A percentile compares a stretch with the other conserved stretches of the same genome.
Conservation (phyloP, 2,329 filamentous ascomycete species). For the Emergomyces orientalis region DNA sequence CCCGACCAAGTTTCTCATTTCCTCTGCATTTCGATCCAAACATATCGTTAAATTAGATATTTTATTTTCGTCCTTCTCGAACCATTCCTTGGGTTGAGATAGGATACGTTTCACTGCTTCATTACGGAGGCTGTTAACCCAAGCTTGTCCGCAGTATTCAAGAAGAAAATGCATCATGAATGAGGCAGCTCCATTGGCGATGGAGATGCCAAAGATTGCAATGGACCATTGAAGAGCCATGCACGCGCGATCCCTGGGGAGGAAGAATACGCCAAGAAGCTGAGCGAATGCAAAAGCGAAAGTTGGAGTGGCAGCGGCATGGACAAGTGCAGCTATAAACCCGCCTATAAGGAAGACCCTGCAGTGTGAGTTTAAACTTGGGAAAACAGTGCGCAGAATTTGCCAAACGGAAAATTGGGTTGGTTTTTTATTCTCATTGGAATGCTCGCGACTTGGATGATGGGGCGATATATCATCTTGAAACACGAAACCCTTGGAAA, state of each 20-base stretch:
- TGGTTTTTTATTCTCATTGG: not conserved
- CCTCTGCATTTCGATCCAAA: conserved; percentile 73
- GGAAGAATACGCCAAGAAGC: conserved; percentile 61
- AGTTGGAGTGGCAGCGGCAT: conserved; percentile 58
- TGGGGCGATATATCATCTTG: not conserved
- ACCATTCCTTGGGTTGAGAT: conserved; percentile 68
- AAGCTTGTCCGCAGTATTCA: conserved; percentile 62
- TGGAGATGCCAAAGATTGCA: conserved; percentile 57
- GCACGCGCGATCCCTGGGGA: conserved; percentile 39
- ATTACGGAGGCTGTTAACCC: conserved; percentile 63
- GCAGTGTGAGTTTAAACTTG: conserved; percentile 46
- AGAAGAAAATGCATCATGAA: conserved; percentile 62
- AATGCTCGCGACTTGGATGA: not conserved
- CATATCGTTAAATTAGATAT: conserved; percentile 56
- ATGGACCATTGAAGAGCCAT: conserved; percentile 59
- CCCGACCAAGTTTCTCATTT: conserved; percentile 74
- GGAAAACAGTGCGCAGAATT: conserved; percentile 65
- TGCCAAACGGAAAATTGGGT: conserved; percentile 32
- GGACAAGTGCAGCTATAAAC: conserved; percentile 51
- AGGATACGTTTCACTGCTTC: conserved; percentile 62
- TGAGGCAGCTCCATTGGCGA: conserved; percentile 55
- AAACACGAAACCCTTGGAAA: not conserved
- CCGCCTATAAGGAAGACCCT: conserved; percentile 51
- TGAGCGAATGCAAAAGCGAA: conserved; percentile 71
- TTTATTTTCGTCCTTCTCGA: conserved; percentile 58